Percentiles rank a stretch among this genome's conserved stretches.
Evolutionary conservation across 2,329 filamentous ascomycete genomes (phyloP).

Genomic region (Nothophaeocryptopus gaeumannii): DNA sequence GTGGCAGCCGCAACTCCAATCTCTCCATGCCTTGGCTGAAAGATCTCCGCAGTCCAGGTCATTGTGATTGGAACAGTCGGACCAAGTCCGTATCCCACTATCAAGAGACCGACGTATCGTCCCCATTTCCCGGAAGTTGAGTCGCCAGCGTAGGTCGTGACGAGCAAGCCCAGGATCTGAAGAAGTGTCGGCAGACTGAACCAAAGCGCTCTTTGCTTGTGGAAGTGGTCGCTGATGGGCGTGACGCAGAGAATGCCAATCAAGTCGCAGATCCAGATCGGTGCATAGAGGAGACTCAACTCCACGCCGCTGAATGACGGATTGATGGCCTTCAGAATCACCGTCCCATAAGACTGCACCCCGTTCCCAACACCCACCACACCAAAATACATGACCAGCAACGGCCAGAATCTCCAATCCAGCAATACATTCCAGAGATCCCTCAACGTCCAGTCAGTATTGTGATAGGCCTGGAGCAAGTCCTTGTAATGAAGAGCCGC

Average conservation of each 20-base stretch:
- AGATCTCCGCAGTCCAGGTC: constrained; percentile 89
- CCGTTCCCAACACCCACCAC: constrained; percentile 91
- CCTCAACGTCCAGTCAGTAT: constrained; percentile 66
- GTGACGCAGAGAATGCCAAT: constrained; percentile 83
- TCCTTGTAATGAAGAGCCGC: constrained; percentile 80
- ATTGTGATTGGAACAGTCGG: constrained; percentile 91
- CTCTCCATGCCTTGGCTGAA: constrained; percentile 84
- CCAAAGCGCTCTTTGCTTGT: constrained; percentile 73
- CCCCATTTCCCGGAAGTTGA: constrained; percentile 64
- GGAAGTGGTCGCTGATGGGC: constrained; percentile 82
- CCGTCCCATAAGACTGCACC: constrained; percentile 80
- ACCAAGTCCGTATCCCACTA: constrained; percentile 86
- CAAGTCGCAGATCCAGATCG: constrained; percentile 83
- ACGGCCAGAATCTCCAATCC: constrained; percentile 85
- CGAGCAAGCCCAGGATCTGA: constrained; percentile 78
- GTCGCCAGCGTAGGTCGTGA: constrained; percentile 70
- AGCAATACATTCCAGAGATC: constrained; percentile 70
- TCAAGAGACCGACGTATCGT: constrained; percentile 80
- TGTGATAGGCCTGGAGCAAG: constrained; percentile 74
- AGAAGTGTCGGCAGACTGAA: constrained; percentile 73
- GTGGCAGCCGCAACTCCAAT: constrained; percentile 84
- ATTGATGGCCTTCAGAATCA: constrained; percentile 80
- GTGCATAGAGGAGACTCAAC: constrained; percentile 79
- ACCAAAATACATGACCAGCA: constrained; percentile 89
- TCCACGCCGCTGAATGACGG: constrained; percentile 68